Evolutionary conservation across 148 eudicot genomes (phyloP), one percentile per base, ranked within the genome.

Genomic region (Euryodendron excelsum): DNA sequence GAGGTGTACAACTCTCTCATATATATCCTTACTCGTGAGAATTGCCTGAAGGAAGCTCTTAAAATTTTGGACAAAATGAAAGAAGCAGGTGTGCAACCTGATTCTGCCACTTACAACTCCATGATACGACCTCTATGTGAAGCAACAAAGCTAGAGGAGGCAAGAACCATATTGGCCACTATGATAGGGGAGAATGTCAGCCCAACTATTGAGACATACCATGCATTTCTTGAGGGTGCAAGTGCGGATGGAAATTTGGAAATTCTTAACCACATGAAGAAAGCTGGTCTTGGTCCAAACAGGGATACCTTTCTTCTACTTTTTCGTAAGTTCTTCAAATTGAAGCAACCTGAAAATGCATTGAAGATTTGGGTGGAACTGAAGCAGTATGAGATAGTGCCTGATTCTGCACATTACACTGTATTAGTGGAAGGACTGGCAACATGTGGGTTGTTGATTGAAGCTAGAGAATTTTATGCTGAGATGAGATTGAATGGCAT

Each of bases 101-200:
- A 91, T 88, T 88, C 92, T 15, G 70, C 72, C 39, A 86, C 99
- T 47, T 91, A 86, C 71, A 86, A 90, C 81, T 87, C 84, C 56
- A 78, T 95, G 86, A 93, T 95, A 65, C 47, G 81, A 82, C 96
- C 99, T 72, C 88, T 93, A 33, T 95, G 97, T 79, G 90, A 91
- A 82, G 84, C 87, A 75, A 74, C 69, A 18, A 93, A 87, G 77
- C 82, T 87, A 47, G 90, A 88, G 15, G 97, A 93, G 75, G 97
- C 96, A 76, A 90, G 87, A 82, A 75, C 15, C 63, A 30, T 91
- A 66, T 65, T 95, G 62, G 78, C 86, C 12, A 61, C 66, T 34
- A 93, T 95, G 99, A 76, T 81, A 20, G 81, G 44, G 62, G 93
- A 89, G 23, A 82, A 87, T 48, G 71, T 84, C 62, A 81, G 72